Base-by-base conservation (phyloP, 2,329 filamentous ascomycete genomes). In the Ascochyta rabiei region DNA sequence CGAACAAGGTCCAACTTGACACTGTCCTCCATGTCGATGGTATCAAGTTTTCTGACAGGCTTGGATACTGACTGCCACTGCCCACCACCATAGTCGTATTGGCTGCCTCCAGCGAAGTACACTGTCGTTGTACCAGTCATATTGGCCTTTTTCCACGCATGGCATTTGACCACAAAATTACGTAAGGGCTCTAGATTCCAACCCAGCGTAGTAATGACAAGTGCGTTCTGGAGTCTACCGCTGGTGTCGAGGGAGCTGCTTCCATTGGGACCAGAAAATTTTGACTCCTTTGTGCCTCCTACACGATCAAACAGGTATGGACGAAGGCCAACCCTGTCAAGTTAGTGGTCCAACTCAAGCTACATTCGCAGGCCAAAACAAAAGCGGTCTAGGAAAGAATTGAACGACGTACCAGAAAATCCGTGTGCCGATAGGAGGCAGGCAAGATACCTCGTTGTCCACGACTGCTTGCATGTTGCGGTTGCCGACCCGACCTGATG, bases 21-120 rank as follows among this genome's bases (percentile, higher is more conserved):
- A 2, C 44, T 40, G n/a, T 67, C 61, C 18, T 72, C 64, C 63
- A 73, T 70, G 33, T 73, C 69, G 28, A 71, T 68, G 2, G 68
- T 68, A 28, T 71, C 68, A 1, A 71, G 61, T 35, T 60, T 71
- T 10, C 69, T 64, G 6, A 64, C 54, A 13, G 66, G 56, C 48
- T 71, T 71, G 26, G 53, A 59, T 2, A 69, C 60, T 0, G 66
- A 63, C 15, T 63, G 56, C 69, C 69, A 71, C 6, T 43, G 43
- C 6, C 56, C 40, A 10, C 54, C 56, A 16, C 56, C 57, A 15
- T 53, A 53, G 16, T 57, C 49, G 4, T 44, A 42, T 16, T 38
- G n/a, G 16, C 28, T 26, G n/a, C 51, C 48, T 16, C 62, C 62
- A 19, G 63, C 63, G 33, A 71, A 71, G 44, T 64, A 68, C 6